These are phyloP conservation scores for Spongospora subterranea DNA, from an alignment of 208 protist genomes.

Conservation along the genomic window DNA sequence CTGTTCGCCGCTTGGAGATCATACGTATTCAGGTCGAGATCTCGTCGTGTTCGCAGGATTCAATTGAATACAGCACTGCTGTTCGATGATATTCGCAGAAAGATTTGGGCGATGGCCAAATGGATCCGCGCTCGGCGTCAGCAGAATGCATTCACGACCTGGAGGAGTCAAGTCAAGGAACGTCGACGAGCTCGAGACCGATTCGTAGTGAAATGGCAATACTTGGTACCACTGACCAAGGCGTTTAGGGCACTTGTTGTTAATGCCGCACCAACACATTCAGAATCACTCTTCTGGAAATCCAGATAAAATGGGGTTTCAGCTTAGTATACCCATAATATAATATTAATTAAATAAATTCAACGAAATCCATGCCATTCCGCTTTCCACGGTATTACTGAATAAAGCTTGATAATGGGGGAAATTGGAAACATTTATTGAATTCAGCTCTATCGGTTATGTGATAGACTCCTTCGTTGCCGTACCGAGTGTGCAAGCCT, in stretches of 20 bases:
- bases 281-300: neutral
- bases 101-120: neutral
- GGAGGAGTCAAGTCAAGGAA: neutral
- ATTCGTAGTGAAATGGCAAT: neutral
- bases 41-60: neutral
- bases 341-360: no score
- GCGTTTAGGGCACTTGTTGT: neutral
- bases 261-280: neutral
- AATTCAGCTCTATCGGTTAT: no score
- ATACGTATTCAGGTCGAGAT: neutral
- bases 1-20: neutral
- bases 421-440: no score
- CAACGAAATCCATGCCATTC: no score
- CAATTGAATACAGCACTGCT: neutral
- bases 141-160: neutral
- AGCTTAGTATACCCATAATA: no score
- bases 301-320: neutral
- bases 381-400: no score
- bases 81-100: neutral
- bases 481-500: neutral
- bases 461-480: neutral
- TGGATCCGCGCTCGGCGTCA: neutral
- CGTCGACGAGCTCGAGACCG: neutral
- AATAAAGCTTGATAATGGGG: no score
- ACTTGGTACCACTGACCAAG: neutral